A percentile compares a stretch with the other conserved stretches of the same genome.
Evolutionary conservation across 2,329 filamentous ascomycete species (phyloP).

Genomic region (Paraphaeosphaeria sporulosa): DNA sequence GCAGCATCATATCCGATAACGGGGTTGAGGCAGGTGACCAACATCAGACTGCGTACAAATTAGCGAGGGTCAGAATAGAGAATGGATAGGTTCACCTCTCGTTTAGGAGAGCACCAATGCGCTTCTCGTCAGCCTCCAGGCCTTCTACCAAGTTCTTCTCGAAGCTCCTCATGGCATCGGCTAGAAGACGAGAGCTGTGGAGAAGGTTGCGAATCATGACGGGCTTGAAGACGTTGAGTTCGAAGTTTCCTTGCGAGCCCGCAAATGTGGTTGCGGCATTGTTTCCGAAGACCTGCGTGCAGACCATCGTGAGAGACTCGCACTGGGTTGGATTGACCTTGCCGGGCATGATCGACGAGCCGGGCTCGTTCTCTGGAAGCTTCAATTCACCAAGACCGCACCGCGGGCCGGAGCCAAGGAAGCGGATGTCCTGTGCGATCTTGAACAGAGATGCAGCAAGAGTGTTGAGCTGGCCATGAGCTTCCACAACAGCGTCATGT

Average conservation of each 20-base stretch:
- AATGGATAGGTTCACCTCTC: conserved; percentile 73
- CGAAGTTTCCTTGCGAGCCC: conserved; percentile 97
- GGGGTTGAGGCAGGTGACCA: conserved; percentile 96
- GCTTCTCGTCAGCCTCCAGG: conserved; percentile 90
- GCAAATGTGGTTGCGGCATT: conserved; percentile 91
- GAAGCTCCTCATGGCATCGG: conserved; percentile 94
- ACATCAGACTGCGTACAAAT: conserved; percentile 75
- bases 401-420: conserved; percentile 92
- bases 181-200: conserved; percentile 86
- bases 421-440: conserved; percentile 97
- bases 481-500: conserved; percentile 95
- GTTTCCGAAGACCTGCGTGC: conserved; percentile 97
- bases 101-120: conserved; percentile 88
- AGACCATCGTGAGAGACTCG: conserved; percentile 97
- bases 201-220: conserved; percentile 94
- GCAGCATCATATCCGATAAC: conserved; percentile 71
- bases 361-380: conserved; percentile 97
- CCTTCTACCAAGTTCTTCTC: conserved; percentile 91
- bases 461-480: conserved; percentile 91
- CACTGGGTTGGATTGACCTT: conserved; percentile 99
- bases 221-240: conserved; percentile 99
- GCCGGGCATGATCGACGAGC: conserved; percentile 97
- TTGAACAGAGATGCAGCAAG: conserved; percentile 92
- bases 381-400: conserved; percentile 93
- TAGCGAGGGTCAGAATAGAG: background rate